Conservation (phyloP, 176 grass and related monocot genomes). For the Cenchrus americanus region DNA sequence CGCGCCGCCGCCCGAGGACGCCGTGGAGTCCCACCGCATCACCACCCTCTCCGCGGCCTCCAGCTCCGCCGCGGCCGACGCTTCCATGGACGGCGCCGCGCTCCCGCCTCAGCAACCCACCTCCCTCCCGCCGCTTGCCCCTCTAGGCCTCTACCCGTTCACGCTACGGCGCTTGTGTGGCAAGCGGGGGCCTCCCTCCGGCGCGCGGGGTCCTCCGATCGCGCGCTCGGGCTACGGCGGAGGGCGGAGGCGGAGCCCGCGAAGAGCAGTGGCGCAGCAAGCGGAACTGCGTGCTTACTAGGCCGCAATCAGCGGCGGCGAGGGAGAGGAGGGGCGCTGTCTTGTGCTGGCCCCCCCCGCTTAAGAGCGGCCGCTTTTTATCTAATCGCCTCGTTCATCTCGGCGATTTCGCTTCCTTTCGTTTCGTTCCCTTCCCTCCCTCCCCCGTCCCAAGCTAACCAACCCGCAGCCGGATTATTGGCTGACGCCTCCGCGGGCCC, state of each 20-base stretch:
- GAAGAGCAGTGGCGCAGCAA: not conserved
- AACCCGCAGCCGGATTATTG: not conserved
- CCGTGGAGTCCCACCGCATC: slow-evolving; percentile 65
- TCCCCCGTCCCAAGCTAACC: slow-evolving; percentile 3
- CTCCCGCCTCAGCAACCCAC: not conserved
- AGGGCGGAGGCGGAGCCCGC: not conserved
- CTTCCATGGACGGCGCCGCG: slow-evolving; percentile 53
- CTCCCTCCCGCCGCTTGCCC: not conserved
- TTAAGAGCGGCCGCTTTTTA: slow-evolving; percentile 25
- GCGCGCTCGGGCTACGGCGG: not conserved
- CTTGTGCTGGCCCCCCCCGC: not conserved
- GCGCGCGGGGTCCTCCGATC: not conserved
- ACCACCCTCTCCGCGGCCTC: slow-evolving; percentile 68
- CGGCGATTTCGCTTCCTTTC: slow-evolving; percentile 3
- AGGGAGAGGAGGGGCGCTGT: not conserved
- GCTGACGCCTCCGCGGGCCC: not conserved
- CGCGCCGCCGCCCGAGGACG: slow-evolving; percentile 18
- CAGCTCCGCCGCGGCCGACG: slow-evolving; percentile 55
- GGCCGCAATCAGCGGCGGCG: not conserved
- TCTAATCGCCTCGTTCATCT: slow-evolving; percentile 20
- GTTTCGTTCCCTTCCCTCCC: not conserved
- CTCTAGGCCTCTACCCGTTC: not conserved
- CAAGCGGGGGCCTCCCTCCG: not conserved
- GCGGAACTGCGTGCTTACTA: not conserved
- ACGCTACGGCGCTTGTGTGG: not conserved